phyloP scores from a whole-genome alignment of 2,329 filamentous ascomycete species.

The Aspergillus sp. region DNA sequence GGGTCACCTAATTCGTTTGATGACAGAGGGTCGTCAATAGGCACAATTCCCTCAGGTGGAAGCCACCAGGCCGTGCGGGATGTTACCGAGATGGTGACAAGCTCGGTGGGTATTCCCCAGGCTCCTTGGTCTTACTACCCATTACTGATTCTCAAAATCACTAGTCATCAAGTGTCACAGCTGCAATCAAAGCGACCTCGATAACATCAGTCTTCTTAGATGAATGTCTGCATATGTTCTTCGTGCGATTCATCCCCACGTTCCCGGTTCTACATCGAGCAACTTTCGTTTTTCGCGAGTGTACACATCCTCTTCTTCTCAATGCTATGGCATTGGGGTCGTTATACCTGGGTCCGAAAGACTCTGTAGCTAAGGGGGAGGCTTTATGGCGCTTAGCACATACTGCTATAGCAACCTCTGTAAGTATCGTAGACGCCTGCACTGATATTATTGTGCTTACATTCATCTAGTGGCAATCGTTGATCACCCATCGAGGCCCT shows the following conservation, averaged over 20 bases:
- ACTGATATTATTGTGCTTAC: conserved; percentile 6
- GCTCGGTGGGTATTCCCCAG: conserved; percentile 36
- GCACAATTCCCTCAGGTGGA: conserved; percentile 43
- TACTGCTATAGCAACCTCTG: conserved; percentile 48
- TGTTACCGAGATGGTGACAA: conserved; percentile 49
- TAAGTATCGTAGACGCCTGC: conserved; percentile 13
- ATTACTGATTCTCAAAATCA: neutral
- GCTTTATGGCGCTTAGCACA: conserved; percentile 49
- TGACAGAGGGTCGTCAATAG: conserved; percentile 40
- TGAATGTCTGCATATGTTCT: conserved; percentile 52
- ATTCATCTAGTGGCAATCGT: conserved; percentile 41
- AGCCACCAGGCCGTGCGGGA: conserved; percentile 49
- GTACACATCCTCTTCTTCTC: conserved; percentile 45
- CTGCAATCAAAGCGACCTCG: conserved; percentile 46
- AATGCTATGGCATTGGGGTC: conserved; percentile 52
- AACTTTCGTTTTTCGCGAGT: conserved; percentile 49
- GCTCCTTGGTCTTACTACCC: neutral
- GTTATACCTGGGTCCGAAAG: conserved; percentile 47
- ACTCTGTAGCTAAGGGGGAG: conserved; percentile 48
- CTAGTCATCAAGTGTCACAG: conserved; percentile 47
- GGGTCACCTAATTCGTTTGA: conserved; percentile 41
- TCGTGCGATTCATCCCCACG: conserved; percentile 48
- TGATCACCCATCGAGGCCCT: conserved; percentile 47
- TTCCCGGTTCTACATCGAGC: conserved; percentile 49
- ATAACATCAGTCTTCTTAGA: conserved; percentile 51